A percentile compares a stretch with the other conserved stretches of the same genome.
phyloP scores from a whole-genome alignment of 441 rosid species.

The Erodium moschatum region DNA sequence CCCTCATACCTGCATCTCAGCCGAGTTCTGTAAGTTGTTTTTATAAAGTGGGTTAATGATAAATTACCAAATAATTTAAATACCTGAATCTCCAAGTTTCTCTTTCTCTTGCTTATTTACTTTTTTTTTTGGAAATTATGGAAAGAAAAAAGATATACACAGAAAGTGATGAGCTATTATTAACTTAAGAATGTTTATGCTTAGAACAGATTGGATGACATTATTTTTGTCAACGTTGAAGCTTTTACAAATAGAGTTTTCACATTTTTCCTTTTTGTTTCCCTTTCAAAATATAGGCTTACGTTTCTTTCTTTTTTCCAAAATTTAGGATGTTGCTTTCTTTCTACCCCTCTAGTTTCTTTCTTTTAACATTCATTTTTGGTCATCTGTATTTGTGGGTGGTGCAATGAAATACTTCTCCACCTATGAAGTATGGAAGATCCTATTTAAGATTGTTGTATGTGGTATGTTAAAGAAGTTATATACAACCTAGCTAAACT shows the following conservation, averaged over 20 bases:
- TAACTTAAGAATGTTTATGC: not conserved
- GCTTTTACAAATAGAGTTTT: not conserved
- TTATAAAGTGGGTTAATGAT: slow-evolving; percentile 48
- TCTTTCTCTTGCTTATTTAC: not conserved
- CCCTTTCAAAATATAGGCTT: not conserved
- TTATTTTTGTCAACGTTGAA: not conserved
- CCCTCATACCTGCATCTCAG: slow-evolving; percentile 44
- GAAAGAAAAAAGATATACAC: not conserved
- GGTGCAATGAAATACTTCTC: not conserved
- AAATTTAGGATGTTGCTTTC: not conserved
- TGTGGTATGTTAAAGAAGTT: not conserved
- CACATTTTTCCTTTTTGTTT: not conserved
- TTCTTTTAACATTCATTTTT: not conserved
- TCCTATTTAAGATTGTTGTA: not conserved
- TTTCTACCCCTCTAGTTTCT: not conserved
- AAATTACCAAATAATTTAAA: slow-evolving; percentile 27
- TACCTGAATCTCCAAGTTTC: slow-evolving; percentile 6
- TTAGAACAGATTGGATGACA: not conserved
- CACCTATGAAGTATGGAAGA: not conserved
- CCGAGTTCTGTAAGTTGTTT: slow-evolving; percentile 47
- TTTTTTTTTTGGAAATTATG: not conserved
- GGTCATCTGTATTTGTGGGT: not conserved
- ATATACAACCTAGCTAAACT: not conserved
- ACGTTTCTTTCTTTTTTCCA: not conserved
- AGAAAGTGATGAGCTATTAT: not conserved